Conservation (phyloP, 495 filamentous ascomycete genomes). For the Cryomyces antarcticus region DNA sequence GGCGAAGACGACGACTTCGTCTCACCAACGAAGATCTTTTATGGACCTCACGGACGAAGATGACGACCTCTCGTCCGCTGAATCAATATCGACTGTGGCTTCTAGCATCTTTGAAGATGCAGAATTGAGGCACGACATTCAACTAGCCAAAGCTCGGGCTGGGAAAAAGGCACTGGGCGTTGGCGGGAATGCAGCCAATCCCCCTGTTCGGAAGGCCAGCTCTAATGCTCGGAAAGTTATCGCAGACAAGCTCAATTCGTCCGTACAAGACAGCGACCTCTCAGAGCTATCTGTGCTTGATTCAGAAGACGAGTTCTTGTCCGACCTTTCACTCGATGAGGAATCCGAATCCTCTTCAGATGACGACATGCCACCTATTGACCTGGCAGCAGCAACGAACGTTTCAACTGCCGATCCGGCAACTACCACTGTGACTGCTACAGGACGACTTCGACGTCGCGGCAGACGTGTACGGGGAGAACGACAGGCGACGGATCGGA, state of each 20-base stretch:
- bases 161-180: conserved; percentile 1
- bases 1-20: conserved; percentile 9
- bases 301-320: background rate
- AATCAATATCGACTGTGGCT: background rate
- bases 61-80: background rate
- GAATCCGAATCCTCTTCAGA: background rate
- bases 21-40: background rate
- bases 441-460: background rate
- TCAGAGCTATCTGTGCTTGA: conserved; percentile 2
- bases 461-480: conserved; percentile 10
- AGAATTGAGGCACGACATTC: background rate
- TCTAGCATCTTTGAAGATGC: background rate
- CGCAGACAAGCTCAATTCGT: background rate
- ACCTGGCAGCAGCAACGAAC: background rate
- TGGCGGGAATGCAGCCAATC: background rate
- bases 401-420: background rate
- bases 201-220: background rate
- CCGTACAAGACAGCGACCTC: background rate
- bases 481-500: conserved; percentile 7
- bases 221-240: background rate
- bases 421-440: too few species aligned
- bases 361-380: background rate
- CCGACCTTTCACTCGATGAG: background rate
- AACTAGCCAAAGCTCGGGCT: conserved; percentile 1
- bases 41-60: conserved; percentile 4